Evolutionary conservation across 2,329 filamentous ascomycete genomes (phyloP), one percentile per base, ranked within the genome.

Genomic region (Orbilia ellipsospora): DNA sequence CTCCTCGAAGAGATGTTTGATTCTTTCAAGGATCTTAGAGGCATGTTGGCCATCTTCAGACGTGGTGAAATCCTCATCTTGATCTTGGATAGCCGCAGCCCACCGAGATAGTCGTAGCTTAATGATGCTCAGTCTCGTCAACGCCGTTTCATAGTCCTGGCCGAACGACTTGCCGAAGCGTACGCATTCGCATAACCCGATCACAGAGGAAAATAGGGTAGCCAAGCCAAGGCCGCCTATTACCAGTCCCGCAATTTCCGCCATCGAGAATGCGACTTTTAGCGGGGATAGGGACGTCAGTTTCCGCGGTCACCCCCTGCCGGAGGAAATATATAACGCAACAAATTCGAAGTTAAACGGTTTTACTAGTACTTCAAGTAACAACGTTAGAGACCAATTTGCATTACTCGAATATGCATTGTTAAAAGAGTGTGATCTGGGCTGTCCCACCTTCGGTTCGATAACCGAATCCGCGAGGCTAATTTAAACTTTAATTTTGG

Each of bases 161-260:
- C 62, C 62, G 31, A 65, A 65, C 15, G 62, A 45, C 23, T 65
- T 65, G 31, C 50, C 40, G 62, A 65, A 56, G 18, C 18, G 50
- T 8, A 65, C 51, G 16, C 50, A 56, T 48, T 65, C 62, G 51
- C 62, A 65, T 6, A 65, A 26, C 10, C 50, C 23, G n/a, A 65
- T 45, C 50, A 36, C 62, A 10, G 62, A 12, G 50, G 62, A 65
- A 56, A 55, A 65, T 23, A 56, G 5, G 18, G 62, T 65, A 44
- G 40, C 31, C 4, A 65, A 20, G n/a, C 62, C 51, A 13, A 65
- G 20, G 6, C 62, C 62, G 31, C 62, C 62, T 16, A 65, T 56
- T 15, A 65, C 51, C 13, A 65, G 62, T 4, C 62, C 62, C 2
- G 55, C 26, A 16, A 56, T 18, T 65, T 65, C 62, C 31, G 62